Percentiles rank a stretch among this genome's conserved stretches.
Conservation (phyloP, 2,329 filamentous ascomycete species). For the Colletotrichum filicis region DNA sequence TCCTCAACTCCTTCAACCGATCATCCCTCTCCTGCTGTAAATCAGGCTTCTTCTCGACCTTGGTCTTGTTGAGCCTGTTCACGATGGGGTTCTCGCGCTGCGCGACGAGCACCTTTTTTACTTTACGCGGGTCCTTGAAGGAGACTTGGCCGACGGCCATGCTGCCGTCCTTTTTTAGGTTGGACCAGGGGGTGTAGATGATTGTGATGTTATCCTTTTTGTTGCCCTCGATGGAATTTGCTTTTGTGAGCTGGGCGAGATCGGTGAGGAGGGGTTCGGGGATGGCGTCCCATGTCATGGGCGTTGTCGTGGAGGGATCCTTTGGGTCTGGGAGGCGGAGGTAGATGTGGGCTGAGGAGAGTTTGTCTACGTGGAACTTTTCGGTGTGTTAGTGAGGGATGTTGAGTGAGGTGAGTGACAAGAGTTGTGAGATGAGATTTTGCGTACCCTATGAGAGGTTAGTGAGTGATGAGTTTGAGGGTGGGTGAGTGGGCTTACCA, state of each 20-base stretch:
- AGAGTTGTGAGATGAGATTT: conserved; percentile 7
- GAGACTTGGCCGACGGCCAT: conserved; percentile 97
- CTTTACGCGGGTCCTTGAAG: conserved; percentile 89
- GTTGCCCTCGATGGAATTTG: conserved; percentile 99
- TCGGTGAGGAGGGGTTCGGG: conserved; percentile 80
- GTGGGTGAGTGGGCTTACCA: conserved; percentile 68
- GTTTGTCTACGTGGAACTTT: conserved; percentile 96
- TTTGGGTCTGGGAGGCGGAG: conserved; percentile 83
- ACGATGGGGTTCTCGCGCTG: conserved; percentile 89
- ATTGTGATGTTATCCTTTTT: conserved; percentile 98
- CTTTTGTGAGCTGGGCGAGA: conserved; percentile 97
- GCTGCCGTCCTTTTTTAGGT: conserved; percentile 92
- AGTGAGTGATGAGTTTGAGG: neutral
- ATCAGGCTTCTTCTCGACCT: conserved; percentile 87
- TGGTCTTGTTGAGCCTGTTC: conserved; percentile 98
- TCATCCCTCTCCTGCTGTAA: conserved; percentile 85
- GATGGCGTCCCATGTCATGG: conserved; percentile 78
- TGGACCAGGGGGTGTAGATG: conserved; percentile 98
- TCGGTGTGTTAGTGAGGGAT: neutral
- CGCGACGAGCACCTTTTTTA: conserved; percentile 83
- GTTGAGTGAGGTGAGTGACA: neutral
- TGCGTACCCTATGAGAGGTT: conserved; percentile 41
- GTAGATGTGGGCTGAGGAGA: conserved; percentile 97
- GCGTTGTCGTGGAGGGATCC: conserved; percentile 43
- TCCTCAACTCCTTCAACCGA: conserved; percentile 75